Base-by-base conservation (phyloP, 257 asterid genomes). In the Linaria vulgaris region DNA sequence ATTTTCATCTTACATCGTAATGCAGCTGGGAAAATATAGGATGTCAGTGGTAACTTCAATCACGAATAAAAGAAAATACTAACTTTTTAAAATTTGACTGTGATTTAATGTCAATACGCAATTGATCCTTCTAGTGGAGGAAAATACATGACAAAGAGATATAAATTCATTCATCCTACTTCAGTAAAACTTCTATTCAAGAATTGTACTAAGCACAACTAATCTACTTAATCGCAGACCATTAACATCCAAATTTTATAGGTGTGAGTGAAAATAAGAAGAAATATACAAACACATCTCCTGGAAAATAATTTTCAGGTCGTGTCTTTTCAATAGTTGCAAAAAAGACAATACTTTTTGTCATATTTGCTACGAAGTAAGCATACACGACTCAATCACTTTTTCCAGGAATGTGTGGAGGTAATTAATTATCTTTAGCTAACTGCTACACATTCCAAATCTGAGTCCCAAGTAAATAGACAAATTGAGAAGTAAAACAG, bases 401-500 rank as follows among this genome's bases (percentile, higher is more conserved):
- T 60, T 25, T 24, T 60, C 6, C 19, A 23, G 15, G 58, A 4
- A n/a, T 24, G 61, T 43, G 19, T 52, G 48, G 1, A 12, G 51
- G n/a, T 19, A 41, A 62, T 37, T 4, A 53, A 48, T 0, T 9
- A 45, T 23, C 21, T 56, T 11, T 41, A 30, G 37, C 6, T 34
- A 34, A 34, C 41, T 31, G 23, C 44, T 14, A 6, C 43, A 34
- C 6, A 54, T 10, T 25, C 27, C 13, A 34, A 43, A 61, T 19
- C 41, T 14, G 44, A 19, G 12, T 31, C n/a, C 53, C 5, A 27
- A 58, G 10, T 38, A 34, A 38, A 44, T 15, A 23, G 41, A 45
- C 17, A 13, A n/a, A 24, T 12, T 15, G 27, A 27, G 61, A 38
- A 41, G 39, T 34, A 72, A 14, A 25, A 59, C 20, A 69, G 44